Evolutionary conservation across 2,329 filamentous ascomycete species (phyloP).

Genomic region (Arthrinium phaeospermum): DNA sequence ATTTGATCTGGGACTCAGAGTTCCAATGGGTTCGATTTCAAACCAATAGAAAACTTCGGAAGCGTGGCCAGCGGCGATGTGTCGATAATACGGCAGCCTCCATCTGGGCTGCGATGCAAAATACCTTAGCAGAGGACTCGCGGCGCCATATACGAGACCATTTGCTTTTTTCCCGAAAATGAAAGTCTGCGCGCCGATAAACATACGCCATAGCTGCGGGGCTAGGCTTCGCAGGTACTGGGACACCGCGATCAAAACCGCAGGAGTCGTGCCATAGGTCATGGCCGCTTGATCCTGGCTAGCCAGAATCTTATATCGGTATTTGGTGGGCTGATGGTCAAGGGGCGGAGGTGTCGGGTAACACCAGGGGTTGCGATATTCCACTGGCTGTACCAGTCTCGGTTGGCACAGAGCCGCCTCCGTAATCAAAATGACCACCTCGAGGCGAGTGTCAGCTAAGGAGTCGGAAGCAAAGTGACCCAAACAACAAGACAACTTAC

Average conservation of each 20-base stretch:
- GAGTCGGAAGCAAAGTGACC: not conserved
- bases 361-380: not conserved
- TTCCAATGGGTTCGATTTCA: too few relatives aligned
- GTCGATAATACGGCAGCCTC: not conserved
- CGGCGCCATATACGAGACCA: not conserved
- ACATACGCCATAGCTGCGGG: not conserved
- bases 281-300: not conserved
- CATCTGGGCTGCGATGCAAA: not conserved
- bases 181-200: not conserved
- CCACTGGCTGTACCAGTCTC: not conserved
- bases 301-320: not conserved
- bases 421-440: not conserved
- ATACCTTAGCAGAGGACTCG: not conserved
- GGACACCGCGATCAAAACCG: not conserved
- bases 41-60: too few relatives aligned
- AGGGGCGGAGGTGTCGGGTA: not conserved
- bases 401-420: not conserved
- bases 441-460: not conserved
- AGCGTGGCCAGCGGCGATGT: not conserved
- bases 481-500: not conserved
- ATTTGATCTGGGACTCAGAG: not conserved
- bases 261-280: not conserved
- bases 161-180: not conserved
- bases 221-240: not conserved
- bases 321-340: not conserved